phyloP scores from a whole-genome alignment of 345 rosid species.

The Anacardium occidentale region DNA sequence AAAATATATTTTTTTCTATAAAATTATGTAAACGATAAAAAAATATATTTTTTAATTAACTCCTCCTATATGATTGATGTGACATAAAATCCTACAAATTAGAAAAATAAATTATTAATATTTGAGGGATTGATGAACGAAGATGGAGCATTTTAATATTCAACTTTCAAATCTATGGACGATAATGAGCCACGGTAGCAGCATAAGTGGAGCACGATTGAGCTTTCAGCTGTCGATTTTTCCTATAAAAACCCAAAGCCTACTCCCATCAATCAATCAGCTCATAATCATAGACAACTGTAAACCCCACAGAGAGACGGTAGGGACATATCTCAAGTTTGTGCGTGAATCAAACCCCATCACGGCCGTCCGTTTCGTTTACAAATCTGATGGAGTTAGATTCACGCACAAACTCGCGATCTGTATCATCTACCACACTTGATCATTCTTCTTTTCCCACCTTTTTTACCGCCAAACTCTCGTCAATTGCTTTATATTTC shows the following conservation, averaged over 20 bases:
- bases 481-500: not conserved
- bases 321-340: constrained; percentile 25
- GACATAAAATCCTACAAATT: no score
- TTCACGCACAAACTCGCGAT: constrained; percentile 41
- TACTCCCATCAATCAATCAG: not conserved
- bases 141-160: no score
- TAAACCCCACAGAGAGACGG: not conserved
- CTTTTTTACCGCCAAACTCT: constrained; percentile 20
- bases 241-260: not conserved
- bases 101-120: no score
- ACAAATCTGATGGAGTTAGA: constrained; percentile 24
- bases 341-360: constrained; percentile 30
- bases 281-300: not conserved
- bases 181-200: no score
- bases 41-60: no score
- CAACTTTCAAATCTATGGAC: no score
- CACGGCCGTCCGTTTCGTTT: constrained; percentile 13
- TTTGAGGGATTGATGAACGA: no score
- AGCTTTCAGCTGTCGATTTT: no score
- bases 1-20: no score
- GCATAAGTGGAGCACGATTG: no score
- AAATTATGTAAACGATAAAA: no score
- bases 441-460: not conserved
- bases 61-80: no score
- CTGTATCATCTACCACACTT: constrained; percentile 16